Evolutionary conservation across 139 green algal species (phyloP).

Genomic region (Chlorella sp.): DNA sequence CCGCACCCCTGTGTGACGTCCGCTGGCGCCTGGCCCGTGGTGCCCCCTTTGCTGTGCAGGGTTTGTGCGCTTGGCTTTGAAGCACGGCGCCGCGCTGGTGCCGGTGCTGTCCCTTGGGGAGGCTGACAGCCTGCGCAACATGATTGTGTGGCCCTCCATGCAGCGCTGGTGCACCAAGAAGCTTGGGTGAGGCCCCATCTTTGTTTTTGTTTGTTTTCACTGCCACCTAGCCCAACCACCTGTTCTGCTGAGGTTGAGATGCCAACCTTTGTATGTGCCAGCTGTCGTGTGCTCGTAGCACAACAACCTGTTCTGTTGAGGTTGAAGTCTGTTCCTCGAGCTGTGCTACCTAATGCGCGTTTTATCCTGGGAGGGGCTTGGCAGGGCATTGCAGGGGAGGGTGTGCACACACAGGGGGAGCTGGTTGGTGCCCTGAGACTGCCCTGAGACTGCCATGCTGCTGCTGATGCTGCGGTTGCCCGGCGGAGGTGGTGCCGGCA

Average conservation of each 20-base stretch:
- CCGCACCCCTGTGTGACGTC: background rate
- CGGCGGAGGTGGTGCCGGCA: too few species aligned
- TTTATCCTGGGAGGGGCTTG: background rate
- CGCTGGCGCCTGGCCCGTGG: too few species aligned
- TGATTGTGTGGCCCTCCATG: slow-evolving; percentile 63
- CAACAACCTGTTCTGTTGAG: too few species aligned
- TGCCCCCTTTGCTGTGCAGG: slow-evolving; percentile 42
- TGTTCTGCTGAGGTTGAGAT: too few species aligned
- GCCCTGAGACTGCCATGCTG: background rate
- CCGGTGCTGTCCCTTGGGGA: slow-evolving; percentile 85
- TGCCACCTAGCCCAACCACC: too few species aligned
- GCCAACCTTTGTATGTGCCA: too few species aligned
- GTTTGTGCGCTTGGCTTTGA: slow-evolving; percentile 78
- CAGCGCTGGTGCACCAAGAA: slow-evolving; percentile 82
- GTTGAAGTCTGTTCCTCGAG: too few species aligned
- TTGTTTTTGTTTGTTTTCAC: too few species aligned
- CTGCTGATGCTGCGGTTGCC: background rate
- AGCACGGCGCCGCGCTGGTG: slow-evolving; percentile 80
- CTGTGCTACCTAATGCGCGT: too few species aligned
- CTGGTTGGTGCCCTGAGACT: background rate
- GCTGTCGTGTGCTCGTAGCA: too few species aligned
- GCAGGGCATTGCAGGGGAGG: background rate
- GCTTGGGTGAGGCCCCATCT: slow-evolving; percentile 77
- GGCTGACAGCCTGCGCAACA: slow-evolving; percentile 67
- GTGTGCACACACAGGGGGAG: too few species aligned